phyloP scores from a whole-genome alignment of 176 grass and related monocot genomes.

The Oropetium thomaeum region DNA sequence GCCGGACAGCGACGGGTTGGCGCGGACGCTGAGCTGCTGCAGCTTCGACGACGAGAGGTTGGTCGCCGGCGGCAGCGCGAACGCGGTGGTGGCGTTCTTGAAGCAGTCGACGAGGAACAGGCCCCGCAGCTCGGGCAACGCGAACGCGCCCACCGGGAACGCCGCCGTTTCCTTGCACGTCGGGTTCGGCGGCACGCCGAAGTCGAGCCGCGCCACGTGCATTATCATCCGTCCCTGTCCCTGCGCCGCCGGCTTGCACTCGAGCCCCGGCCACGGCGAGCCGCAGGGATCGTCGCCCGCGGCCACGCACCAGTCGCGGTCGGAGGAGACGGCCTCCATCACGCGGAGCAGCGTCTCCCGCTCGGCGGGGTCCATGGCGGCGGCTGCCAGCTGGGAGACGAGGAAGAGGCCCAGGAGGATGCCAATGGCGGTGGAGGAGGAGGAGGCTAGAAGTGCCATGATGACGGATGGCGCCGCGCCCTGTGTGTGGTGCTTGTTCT shows the following conservation, averaged over 20 bases:
- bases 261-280: constrained; percentile 81
- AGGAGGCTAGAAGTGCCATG: not conserved
- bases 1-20: constrained; percentile 75
- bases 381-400: constrained; percentile 30
- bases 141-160: constrained; percentile 63
- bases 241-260: constrained; percentile 55
- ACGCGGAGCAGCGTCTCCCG: constrained; percentile 64
- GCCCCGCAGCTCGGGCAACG: constrained; percentile 53
- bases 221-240: not conserved
- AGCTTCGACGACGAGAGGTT: constrained; percentile 54
- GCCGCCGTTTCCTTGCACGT: constrained; percentile 52
- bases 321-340: constrained; percentile 87
- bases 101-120: constrained; percentile 92
- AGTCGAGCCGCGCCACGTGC: constrained; percentile 82
- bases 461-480: not conserved
- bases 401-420: constrained; percentile 6
- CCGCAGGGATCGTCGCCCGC: constrained; percentile 66
- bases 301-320: constrained; percentile 77
- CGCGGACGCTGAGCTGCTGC: constrained; percentile 72
- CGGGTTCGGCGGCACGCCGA: constrained; percentile 69
- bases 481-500: too few relatives aligned
- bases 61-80: constrained; percentile 48
- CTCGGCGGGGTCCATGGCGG: constrained; percentile 65
- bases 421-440: not conserved
- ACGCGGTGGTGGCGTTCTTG: constrained; percentile 37